Conservation (phyloP, 192 early-diverging fungal genomes). For the Backusella circina region DNA sequence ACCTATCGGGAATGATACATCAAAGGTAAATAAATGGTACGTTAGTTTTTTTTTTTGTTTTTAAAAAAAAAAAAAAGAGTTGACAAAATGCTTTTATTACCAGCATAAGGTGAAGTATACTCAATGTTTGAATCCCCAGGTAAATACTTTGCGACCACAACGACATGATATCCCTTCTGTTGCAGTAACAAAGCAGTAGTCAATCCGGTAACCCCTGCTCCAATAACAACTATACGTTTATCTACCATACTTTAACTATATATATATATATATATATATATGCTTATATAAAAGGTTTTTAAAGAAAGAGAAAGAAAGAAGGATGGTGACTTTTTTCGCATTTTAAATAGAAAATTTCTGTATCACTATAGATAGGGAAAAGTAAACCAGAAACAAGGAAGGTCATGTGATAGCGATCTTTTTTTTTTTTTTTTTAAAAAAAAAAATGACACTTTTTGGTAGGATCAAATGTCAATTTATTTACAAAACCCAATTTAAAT, state of each 20-base stretch:
- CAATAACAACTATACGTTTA: constrained; percentile 28
- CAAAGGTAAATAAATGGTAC: neutral
- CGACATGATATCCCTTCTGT: constrained; percentile 46
- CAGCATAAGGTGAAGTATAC: constrained; percentile 50
- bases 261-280: too few species aligned
- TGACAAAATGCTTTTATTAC: neutral
- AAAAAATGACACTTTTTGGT: neutral
- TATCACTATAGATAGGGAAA: neutral
- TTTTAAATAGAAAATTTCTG: neutral
- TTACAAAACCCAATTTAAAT: too few species aligned
- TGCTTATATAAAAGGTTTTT: too few species aligned
- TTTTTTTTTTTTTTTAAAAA: too few species aligned
- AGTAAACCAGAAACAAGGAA: neutral
- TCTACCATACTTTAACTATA: neutral
- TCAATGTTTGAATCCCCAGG: constrained; percentile 39
- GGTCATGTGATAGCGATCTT: neutral
- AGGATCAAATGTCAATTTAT: neutral
- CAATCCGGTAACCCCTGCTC: constrained; percentile 64
- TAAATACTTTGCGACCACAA: constrained; percentile 40
- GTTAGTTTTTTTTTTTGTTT: too few species aligned
- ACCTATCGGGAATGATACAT: constrained; percentile 30
- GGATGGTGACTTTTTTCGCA: neutral
- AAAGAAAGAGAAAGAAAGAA: neutral
- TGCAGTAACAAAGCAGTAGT: constrained; percentile 53
- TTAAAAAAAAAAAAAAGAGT: neutral